phyloP scores from a whole-genome alignment of 306 rosid genomes.

The Potentilla sterilis region DNA sequence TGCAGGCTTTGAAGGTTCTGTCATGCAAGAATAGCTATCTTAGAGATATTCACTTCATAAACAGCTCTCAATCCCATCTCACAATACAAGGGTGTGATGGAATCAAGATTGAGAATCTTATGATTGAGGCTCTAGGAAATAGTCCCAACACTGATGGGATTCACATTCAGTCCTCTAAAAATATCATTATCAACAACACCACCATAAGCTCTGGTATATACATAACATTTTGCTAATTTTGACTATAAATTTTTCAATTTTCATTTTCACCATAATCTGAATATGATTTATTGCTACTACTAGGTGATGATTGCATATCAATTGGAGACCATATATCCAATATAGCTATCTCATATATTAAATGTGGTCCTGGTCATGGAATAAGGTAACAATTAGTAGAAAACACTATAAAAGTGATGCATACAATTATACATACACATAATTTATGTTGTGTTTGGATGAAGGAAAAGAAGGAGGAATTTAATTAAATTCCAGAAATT shows the following conservation, averaged over 20 bases:
- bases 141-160: conserved; percentile 45
- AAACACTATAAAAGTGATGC: background rate
- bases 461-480: too few relatives aligned
- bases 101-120: conserved; percentile 21
- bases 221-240: background rate
- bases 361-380: conserved; percentile 38
- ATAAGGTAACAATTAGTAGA: conserved; percentile 20
- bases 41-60: conserved; percentile 25
- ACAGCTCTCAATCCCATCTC: conserved; percentile 32
- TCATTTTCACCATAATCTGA: background rate
- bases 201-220: conserved; percentile 26
- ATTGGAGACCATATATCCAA: conserved; percentile 35
- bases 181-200: conserved; percentile 20
- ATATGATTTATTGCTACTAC: background rate
- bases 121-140: conserved; percentile 32
- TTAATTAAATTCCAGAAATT: too few relatives aligned
- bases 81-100: conserved; percentile 17
- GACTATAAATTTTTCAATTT: background rate
- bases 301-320: conserved; percentile 42
- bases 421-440: too few relatives aligned
- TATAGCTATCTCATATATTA: conserved; percentile 12
- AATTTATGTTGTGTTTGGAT: too few relatives aligned
- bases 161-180: conserved; percentile 31
- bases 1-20: conserved; percentile 36
- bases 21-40: conserved; percentile 28